Conservation (phyloP, 2,329 filamentous ascomycete genomes). For the Keithomyces neogunnii region DNA sequence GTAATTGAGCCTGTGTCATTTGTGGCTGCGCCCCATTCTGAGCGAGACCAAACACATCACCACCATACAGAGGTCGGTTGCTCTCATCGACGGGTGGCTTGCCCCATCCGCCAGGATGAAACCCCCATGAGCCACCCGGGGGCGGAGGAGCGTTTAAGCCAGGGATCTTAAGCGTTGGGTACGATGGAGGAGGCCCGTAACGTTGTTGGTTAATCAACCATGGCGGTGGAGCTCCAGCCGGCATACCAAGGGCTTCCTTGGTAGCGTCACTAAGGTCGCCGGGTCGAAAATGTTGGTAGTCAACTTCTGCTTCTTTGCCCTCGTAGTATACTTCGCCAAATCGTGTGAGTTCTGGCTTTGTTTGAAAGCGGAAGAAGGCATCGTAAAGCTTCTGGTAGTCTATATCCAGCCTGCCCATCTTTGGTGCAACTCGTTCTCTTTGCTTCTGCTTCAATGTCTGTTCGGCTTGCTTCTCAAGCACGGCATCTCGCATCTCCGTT, state of each 20-base stretch:
- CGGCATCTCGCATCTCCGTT: constrained; percentile 94
- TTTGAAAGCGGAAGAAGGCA: constrained; percentile 96
- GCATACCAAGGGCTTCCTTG: constrained; percentile 89
- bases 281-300: constrained; percentile 80
- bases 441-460: constrained; percentile 92
- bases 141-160: constrained; percentile 91
- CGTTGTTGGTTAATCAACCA: constrained; percentile 98
- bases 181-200: constrained; percentile 86
- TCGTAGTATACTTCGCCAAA: constrained; percentile 99
- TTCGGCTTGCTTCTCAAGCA: constrained; percentile 90
- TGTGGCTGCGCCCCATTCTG: constrained; percentile 29
- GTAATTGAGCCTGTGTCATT: constrained; percentile 27
- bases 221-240: constrained; percentile 83
- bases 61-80: constrained; percentile 83
- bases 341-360: constrained; percentile 84
- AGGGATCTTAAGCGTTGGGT: constrained; percentile 89
- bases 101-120: constrained; percentile 89
- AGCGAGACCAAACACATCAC: constrained; percentile 82
- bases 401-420: constrained; percentile 95
- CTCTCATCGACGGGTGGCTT: constrained; percentile 93
- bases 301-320: constrained; percentile 96
- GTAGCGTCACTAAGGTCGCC: constrained; percentile 85
- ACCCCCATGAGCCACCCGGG: constrained; percentile 85
- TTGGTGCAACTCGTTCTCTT: constrained; percentile 84
- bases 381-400: constrained; percentile 98